A percentile compares a stretch with the other conserved stretches of the same genome.
Conservation (phyloP, 169 alveolate species). For the Plasmodium ovale region DNA sequence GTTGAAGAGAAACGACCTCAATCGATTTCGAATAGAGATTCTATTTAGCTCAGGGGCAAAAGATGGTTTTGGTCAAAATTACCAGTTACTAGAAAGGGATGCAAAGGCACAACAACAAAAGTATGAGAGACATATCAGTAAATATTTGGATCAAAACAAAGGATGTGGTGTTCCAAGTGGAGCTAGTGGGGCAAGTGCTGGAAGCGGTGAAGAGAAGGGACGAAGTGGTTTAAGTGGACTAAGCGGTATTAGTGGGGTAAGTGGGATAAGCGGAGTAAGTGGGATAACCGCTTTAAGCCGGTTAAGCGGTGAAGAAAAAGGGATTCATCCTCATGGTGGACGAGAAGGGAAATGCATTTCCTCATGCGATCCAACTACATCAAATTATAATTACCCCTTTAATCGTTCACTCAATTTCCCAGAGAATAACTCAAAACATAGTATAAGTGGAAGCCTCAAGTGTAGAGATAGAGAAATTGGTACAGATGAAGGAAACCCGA, state of each 20-base stretch:
- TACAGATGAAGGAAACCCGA: neutral
- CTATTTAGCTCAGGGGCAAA: slow-evolving; percentile 89
- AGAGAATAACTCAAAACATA: too few relatives aligned
- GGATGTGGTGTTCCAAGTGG: too few relatives aligned
- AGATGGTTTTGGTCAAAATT: slow-evolving; percentile 87
- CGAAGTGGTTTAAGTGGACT: neutral
- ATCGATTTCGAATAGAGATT: slow-evolving; percentile 84
- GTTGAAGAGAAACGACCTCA: slow-evolving; percentile 52
- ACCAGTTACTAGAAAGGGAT: slow-evolving; percentile 79
- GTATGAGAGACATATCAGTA: slow-evolving; percentile 80
- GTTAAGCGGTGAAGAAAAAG: too few relatives aligned
- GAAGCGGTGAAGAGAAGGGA: neutral
- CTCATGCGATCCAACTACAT: too few relatives aligned
- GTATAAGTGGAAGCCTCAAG: too few relatives aligned
- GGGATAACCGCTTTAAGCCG: too few relatives aligned
- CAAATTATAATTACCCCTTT: too few relatives aligned
- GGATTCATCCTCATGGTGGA: too few relatives aligned
- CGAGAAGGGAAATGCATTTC: too few relatives aligned
- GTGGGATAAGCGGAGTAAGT: neutral
- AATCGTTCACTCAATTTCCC: too few relatives aligned
- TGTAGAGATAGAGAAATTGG: too few relatives aligned
- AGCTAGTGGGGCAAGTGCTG: neutral
- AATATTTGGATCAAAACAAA: slow-evolving; percentile 73
- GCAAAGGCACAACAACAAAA: slow-evolving; percentile 84
- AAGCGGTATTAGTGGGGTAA: neutral